Evolutionary conservation across 108 stramenopile genomes (phyloP).

Genomic region (Thalassiosira profunda): DNA sequence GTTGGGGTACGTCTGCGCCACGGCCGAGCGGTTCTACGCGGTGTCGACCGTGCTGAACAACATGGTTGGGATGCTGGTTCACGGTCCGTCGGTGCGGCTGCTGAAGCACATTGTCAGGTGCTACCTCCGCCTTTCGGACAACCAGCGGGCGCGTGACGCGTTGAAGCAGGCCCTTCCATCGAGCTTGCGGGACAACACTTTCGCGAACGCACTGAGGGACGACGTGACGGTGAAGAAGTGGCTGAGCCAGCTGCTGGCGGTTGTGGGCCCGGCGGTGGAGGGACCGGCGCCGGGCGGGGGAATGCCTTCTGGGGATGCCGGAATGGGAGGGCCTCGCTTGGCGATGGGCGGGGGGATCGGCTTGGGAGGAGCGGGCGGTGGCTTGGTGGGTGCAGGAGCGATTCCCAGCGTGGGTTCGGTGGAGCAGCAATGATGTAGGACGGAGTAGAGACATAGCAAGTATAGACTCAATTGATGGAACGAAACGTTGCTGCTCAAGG

Average conservation of each 20-base stretch:
- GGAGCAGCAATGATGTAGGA: too few species aligned
- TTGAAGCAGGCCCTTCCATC: slow-evolving; percentile 93
- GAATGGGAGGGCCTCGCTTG: not conserved
- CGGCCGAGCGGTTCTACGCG: slow-evolving; percentile 99
- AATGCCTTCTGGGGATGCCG: not conserved
- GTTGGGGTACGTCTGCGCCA: slow-evolving; percentile 98
- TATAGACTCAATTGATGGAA: too few species aligned
- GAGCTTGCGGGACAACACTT: slow-evolving; percentile 91
- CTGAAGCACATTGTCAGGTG: slow-evolving; percentile 99
- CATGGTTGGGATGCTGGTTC: slow-evolving; percentile 92
- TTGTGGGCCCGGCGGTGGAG: slow-evolving; percentile 52
- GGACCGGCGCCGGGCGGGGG: not conserved
- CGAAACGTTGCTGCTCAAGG: too few species aligned
- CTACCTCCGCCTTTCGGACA: slow-evolving; percentile 96
- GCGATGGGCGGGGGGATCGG: too few species aligned
- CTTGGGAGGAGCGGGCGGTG: too few species aligned
- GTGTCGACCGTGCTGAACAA: slow-evolving; percentile 94
- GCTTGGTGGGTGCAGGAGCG: too few species aligned
- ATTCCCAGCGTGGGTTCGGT: too few species aligned
- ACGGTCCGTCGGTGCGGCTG: slow-evolving; percentile 91
- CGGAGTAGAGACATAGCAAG: too few species aligned
- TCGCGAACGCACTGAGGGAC: slow-evolving; percentile 77
- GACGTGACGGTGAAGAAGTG: slow-evolving; percentile 94
- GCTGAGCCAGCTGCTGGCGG: slow-evolving; percentile 80
- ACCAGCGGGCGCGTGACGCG: slow-evolving; percentile 95